Base-by-base conservation (phyloP, 345 rosid species). In the Linum usitatissimum region DNA sequence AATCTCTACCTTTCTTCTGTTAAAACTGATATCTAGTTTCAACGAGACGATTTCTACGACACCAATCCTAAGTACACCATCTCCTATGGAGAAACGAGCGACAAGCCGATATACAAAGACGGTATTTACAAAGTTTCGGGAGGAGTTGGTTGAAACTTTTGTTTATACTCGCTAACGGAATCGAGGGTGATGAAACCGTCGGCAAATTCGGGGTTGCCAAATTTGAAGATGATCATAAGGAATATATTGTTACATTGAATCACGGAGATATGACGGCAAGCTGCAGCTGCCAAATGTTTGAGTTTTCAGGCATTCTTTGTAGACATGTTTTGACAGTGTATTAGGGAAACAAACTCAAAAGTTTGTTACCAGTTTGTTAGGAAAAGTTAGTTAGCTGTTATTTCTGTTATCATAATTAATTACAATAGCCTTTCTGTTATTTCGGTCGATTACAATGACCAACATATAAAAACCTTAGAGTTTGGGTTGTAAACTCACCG, bases 1-100 rank as follows among this genome's bases (percentile, higher is more conserved):
- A n/a, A n/a, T n/a, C n/a, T n/a, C n/a, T n/a, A n/a, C n/a, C n/a
- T n/a, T n/a, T n/a, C n/a, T n/a, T n/a, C n/a, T n/a, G n/a, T n/a
- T n/a, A n/a, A n/a, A n/a, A n/a, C n/a, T n/a, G n/a, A n/a, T n/a
- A n/a, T n/a, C n/a, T n/a, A n/a, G n/a, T n/a, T n/a, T n/a, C n/a
- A n/a, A n/a, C 63, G 95, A 90, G 55, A 83, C 99, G 68, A 71
- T 80, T 40, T 86, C 86, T 83, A 82, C 90, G 14, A 62, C 83
- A 19, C 95, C 93, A 57, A 71, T 81, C 61, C 73, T 86, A 73
- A 80, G 80, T 73, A 94, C 97, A 12, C 97, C 99, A 17, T 94
- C 99, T 13, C 99, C 99, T 9, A 94, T 94, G 99, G 99, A 94
- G 74, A 88, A 83, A 61, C 96, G 86, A 74, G 97, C 91, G n/a